Conservation (phyloP, 768 basidiomycete genomes). For the Termitomyces sp. region DNA sequence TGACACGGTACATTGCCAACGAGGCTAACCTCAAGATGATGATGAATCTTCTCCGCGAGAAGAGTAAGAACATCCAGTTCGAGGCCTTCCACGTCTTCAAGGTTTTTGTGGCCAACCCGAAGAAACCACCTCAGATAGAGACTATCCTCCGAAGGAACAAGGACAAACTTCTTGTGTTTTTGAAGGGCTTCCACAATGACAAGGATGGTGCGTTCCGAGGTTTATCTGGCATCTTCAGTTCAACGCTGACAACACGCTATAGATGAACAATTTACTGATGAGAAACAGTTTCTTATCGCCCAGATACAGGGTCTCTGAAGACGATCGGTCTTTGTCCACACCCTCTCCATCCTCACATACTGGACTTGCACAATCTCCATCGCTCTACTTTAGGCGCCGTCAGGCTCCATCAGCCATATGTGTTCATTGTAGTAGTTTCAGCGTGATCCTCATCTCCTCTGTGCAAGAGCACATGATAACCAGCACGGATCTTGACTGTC, state of each 20-base stretch:
- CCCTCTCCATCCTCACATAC: neutral
- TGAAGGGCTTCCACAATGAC: constrained; percentile 95
- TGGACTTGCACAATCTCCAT: neutral
- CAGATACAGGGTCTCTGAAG: constrained; percentile 77
- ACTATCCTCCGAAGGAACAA: constrained; percentile 87
- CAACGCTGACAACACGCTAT: neutral
- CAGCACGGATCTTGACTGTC: constrained; percentile 7
- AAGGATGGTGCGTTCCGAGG: constrained; percentile 70
- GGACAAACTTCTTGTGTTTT: constrained; percentile 85
- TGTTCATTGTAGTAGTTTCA: neutral
- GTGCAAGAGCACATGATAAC: constrained; percentile 1
- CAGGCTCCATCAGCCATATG: neutral
- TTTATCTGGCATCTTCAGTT: neutral
- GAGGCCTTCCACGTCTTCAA: constrained; percentile 99
- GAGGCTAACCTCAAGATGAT: constrained; percentile 99
- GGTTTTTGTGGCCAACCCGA: constrained; percentile 99
- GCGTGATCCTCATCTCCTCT: neutral
- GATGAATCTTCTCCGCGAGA: constrained; percentile 98
- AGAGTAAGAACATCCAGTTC: constrained; percentile 99
- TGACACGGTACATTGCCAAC: constrained; percentile 95
- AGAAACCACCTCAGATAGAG: constrained; percentile 96
- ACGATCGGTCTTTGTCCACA: neutral
- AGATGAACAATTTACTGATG: constrained; percentile 98
- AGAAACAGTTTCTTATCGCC: constrained; percentile 93
- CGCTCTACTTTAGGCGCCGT: neutral